A percentile compares a stretch with the other conserved stretches of the same genome.
Conservation (phyloP, 257 asterid species). For the Jacaranda copaia region DNA sequence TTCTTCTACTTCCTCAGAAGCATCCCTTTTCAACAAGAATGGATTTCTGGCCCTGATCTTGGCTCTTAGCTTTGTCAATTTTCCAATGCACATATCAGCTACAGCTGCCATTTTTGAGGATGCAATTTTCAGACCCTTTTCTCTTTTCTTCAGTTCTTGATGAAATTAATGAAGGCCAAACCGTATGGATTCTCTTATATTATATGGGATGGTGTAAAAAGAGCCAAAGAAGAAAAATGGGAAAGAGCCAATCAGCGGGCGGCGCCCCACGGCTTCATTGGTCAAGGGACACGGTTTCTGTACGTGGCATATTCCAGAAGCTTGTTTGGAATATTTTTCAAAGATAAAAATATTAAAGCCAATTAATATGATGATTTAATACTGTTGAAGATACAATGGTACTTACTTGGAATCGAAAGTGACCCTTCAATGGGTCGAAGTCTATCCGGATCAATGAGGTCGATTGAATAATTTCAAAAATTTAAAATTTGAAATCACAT, state of each 20-base stretch:
- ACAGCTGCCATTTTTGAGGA: constrained; percentile 53
- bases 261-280: constrained; percentile 39
- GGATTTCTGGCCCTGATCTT: constrained; percentile 54
- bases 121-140: not conserved
- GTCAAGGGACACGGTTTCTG: constrained; percentile 37
- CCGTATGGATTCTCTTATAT: not conserved
- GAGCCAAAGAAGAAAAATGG: not conserved
- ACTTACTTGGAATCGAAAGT: too few relatives aligned
- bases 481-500: too few relatives aligned
- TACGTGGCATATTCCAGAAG: constrained; percentile 40
- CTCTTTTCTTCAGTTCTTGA: constrained; percentile 11
- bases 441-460: too few relatives aligned
- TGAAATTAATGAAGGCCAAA: constrained; percentile 27
- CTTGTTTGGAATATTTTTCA: not conserved
- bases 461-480: too few relatives aligned
- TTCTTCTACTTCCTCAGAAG: constrained; percentile 37
- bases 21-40: constrained; percentile 41
- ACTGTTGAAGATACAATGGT: too few relatives aligned
- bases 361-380: too few relatives aligned
- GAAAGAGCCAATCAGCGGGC: constrained; percentile 25
- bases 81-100: constrained; percentile 60
- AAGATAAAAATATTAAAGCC: not conserved
- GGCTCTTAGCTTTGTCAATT: constrained; percentile 59
- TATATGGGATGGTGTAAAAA: constrained; percentile 30
- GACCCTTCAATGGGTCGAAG: too few relatives aligned